These are phyloP conservation scores for Medicago ruthenica DNA, from an alignment of 306 rosid species.

Conservation along the genomic window DNA sequence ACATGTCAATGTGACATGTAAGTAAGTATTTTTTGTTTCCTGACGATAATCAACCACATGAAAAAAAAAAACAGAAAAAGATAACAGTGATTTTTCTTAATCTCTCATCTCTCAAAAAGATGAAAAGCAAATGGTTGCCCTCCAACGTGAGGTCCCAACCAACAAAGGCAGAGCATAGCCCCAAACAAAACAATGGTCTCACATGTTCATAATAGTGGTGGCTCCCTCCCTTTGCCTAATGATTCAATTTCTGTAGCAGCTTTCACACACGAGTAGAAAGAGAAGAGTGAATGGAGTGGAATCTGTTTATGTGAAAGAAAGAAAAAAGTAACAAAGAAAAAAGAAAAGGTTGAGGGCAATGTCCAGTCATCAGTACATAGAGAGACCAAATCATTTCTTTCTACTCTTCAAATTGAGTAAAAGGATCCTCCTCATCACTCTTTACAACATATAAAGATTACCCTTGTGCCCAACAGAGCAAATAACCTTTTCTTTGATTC, in stretches of 20 bases:
- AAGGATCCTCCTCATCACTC: conserved; percentile 54
- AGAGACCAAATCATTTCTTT: conserved; percentile 40
- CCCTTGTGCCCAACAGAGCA: conserved; percentile 26
- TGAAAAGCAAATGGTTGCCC: conserved; percentile 55
- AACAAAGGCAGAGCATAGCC: conserved; percentile 47
- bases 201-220: conserved; percentile 72
- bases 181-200: conserved; percentile 62
- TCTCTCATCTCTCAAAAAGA: conserved; percentile 48
- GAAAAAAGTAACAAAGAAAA: conserved; percentile 11
- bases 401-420: conserved; percentile 39
- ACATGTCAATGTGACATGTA: conserved; percentile 25
- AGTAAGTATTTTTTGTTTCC: conserved; percentile 31
- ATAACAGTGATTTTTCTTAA: conserved; percentile 37
- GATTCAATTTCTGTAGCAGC: conserved; percentile 54
- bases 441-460: conserved; percentile 40
- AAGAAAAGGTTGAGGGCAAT: conserved; percentile 40
- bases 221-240: conserved; percentile 76
- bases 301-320: conserved; percentile 31
- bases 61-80: conserved; percentile 29
- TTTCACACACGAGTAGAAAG: conserved; percentile 30
- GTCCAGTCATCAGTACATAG: conserved; percentile 16
- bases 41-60: conserved; percentile 26
- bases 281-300: conserved; percentile 1
- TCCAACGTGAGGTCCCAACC: conserved; percentile 53
- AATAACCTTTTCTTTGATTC: conserved; percentile 45